phyloP scores from a whole-genome alignment of 192 early-diverging fungal genomes.

The Oehlia diaphana region DNA sequence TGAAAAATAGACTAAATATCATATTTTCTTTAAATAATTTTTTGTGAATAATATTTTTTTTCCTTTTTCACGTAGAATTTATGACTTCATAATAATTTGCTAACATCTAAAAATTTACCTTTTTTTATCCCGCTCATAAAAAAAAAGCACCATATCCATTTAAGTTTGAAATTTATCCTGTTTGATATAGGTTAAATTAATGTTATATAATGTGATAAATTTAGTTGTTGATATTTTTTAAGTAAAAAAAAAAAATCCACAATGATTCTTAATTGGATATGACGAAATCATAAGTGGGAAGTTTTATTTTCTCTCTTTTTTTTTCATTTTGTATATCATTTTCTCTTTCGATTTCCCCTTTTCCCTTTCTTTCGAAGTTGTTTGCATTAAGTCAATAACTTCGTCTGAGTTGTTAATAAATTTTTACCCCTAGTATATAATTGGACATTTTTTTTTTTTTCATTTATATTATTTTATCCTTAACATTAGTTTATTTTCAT shows the following conservation, averaged over 20 bases:
- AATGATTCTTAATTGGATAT: background rate
- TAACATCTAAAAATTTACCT: background rate
- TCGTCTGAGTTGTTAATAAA: slow-evolving; percentile 20
- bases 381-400: background rate
- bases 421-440: background rate
- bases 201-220: background rate
- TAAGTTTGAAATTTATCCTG: background rate
- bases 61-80: background rate
- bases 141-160: background rate
- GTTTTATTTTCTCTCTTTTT: background rate
- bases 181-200: background rate
- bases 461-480: background rate
- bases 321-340: background rate
- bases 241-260: background rate
- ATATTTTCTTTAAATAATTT: background rate
- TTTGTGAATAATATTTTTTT: background rate
- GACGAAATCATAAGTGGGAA: background rate
- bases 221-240: background rate
- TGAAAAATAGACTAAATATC: background rate
- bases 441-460: background rate
- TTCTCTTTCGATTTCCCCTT: background rate
- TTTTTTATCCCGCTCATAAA: background rate
- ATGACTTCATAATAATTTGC: background rate
- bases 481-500: background rate
- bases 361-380: background rate